Evolutionary conservation across 768 basidiomycete genomes (phyloP), one percentile per base, ranked within the genome.

Genomic region (Phylloporus sp.): DNA sequence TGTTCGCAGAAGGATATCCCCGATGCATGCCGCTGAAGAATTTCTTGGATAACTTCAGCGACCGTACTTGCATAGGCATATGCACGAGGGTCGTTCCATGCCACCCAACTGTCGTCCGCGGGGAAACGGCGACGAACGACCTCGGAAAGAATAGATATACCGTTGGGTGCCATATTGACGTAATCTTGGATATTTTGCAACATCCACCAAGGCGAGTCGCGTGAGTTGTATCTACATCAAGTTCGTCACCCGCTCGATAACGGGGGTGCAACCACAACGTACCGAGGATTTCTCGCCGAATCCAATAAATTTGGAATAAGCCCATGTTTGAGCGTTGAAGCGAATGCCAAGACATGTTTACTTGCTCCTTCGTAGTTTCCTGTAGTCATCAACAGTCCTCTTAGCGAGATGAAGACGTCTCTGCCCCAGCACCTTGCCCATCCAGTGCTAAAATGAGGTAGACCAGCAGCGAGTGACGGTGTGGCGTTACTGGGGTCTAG

Each of bases 171-270:
- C 64, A 76, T 83, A 37, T 69, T 70, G 18, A 80, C 84, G 63
- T 97, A 98, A 64, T 98, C 93, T 60, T 98, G 96, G 44, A 99
- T 96, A 61, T 88, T 96, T 64, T 99, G 95, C 48, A 97, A 65
- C 89, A 98, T 95, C 91, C 93, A 98, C 95, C 94, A 98, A 5
- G 96, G 95, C 7, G 91, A 92, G 63, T 99, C 96, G 42, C 96
- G 84, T 5, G 91, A 98, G 66, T 98, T 98, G 67, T 92, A 94
- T 51, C 88, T 88, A 49, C 9, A 33, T 17, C 7, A 33, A 6
- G 6, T 21, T 52, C 13, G 39, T 18, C 23, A 21, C 14, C 23
- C 37, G 28, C 26, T 34, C 18, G 18, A 28, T 14, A 24, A 22
- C 14, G 38, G 40, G 18, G 5, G 15, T 20, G 15, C 3, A 38